These are phyloP conservation scores for Acer campestre DNA, from an alignment of 345 rosid genomes.

Conservation along the genomic window DNA sequence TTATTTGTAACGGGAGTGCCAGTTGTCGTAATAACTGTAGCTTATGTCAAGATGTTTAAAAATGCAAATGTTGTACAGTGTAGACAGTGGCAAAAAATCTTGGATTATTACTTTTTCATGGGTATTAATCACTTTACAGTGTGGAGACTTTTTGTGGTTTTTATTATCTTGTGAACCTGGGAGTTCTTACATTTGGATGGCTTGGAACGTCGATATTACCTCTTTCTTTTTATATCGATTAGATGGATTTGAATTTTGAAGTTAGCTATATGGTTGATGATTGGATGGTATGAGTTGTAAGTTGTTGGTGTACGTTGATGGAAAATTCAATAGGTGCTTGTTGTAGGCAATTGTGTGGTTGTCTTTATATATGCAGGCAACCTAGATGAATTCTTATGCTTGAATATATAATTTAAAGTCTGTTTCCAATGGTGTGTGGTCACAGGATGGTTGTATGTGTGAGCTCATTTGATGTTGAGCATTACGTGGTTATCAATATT, in stretches of 20 bases:
- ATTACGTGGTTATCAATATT: neutral
- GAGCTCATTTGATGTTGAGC: neutral
- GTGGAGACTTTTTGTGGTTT: constrained; percentile 30
- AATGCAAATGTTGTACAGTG: constrained; percentile 52
- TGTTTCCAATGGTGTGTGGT: neutral
- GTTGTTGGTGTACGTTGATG: constrained; percentile 14
- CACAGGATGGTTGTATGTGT: constrained; percentile 7
- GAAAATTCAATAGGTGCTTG: constrained; percentile 5
- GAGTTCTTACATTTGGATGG: constrained; percentile 31
- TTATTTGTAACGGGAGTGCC: constrained; percentile 47
- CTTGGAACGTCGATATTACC: constrained; percentile 22
- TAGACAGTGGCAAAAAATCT: constrained; percentile 22
- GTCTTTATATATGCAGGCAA: neutral
- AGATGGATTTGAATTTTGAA: constrained; percentile 37
- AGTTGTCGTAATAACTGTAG: constrained; percentile 39
- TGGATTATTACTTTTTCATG: constrained; percentile 27
- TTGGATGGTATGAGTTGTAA: constrained; percentile 23
- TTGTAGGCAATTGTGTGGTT: constrained; percentile 15
- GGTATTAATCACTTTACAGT: constrained; percentile 28
- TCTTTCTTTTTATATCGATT: constrained; percentile 15
- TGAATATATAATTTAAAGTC: neutral
- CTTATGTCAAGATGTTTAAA: constrained; percentile 39
- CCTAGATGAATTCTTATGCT: constrained; percentile 21
- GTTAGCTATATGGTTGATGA: constrained; percentile 32
- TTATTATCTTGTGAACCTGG: constrained; percentile 20